Percentiles rank a stretch among this genome's conserved stretches.
Evolutionary conservation across 2,329 filamentous ascomycete species (phyloP).

Genomic region (Blumeria hordei): DNA sequence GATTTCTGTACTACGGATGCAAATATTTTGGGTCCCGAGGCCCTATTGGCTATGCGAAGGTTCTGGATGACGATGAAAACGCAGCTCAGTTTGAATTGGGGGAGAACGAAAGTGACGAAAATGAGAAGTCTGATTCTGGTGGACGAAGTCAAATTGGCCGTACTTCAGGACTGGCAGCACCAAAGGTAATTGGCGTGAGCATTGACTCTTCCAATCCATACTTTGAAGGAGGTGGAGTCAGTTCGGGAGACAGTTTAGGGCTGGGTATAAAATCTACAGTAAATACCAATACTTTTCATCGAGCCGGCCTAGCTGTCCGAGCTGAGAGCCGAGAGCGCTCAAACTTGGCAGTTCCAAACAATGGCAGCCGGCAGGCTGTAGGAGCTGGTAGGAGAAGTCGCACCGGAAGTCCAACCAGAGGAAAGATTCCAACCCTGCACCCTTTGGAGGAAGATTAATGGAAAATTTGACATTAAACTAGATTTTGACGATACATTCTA

Average conservation of each 20-base stretch:
- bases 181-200: constrained; percentile 29
- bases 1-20: constrained; percentile 23
- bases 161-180: constrained; percentile 43
- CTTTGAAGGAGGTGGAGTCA: constrained; percentile 7
- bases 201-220: constrained; percentile 19
- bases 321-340: constrained; percentile 64
- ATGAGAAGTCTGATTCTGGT: constrained; percentile 30
- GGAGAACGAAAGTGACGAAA: constrained; percentile 37
- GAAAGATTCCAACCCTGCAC: too few relatives aligned
- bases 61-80: constrained; percentile 57
- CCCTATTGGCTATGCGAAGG: constrained; percentile 47
- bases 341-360: not conserved
- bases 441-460: too few relatives aligned
- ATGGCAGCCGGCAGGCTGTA: not conserved
- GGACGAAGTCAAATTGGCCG: constrained; percentile 29
- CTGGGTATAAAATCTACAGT: constrained; percentile 9
- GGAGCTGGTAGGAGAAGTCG: too few relatives aligned
- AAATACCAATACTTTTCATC: constrained; percentile 23
- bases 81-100: constrained; percentile 54
- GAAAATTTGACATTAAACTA: too few relatives aligned
- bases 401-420: too few relatives aligned
- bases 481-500: too few relatives aligned
- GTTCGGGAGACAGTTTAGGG: constrained; percentile 1
- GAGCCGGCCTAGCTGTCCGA: constrained; percentile 52
- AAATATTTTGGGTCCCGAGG: constrained; percentile 40